Evolutionary conservation across 1,284 basidiomycete species (phyloP), one percentile per base, ranked within the genome.

Genomic region (Ganoderma meredithae): DNA sequence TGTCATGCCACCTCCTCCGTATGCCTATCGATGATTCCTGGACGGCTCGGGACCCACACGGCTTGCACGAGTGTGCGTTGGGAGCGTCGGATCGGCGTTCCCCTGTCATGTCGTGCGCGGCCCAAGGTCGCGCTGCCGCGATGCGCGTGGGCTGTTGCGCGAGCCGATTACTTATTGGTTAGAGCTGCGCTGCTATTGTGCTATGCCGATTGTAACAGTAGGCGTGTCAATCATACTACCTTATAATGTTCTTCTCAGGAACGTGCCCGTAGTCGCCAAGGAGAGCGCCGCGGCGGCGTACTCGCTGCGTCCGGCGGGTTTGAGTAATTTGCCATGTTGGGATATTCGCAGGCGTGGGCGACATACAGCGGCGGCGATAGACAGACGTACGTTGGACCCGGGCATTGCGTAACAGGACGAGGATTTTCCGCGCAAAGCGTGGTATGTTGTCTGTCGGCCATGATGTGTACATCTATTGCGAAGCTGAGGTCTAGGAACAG

Each of bases 131-230:
- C 33, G 55, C 36, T 39, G 55, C 55, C 27, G 55, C 55, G 55
- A 39, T 58, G 55, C 36, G 33, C 33, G 55, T 31, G 36, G 33
- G 52, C 7, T 12, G 52, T 55, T 27, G 19, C 47, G 47, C 47
- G 47, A 22, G 25, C 22, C 12, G 47, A 52, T 52, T 52, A 52
- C 27, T 55, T 55, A 31, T 55, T 55, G 52, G 52, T 55, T 55
- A 31, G 52, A 19, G 27, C 31, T 31, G 19, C 55, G 19, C 36
- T 58, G 55, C 36, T 17, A 58, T 58, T n/a, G 55, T 58, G 27
- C 8, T 71, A 69, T 41, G 70, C 70, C 52, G 63, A 63, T 52
- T 69, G 70, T 71, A 71, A 40, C 39, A 69, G 53, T 66, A 68
- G 33, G 33, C 62, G 36, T 22, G 22, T 47, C 33, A 39, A 60